A percentile compares a stretch with the other conserved stretches of the same genome.
Evolutionary conservation across 2,329 filamentous ascomycete species (phyloP).

Genomic region (Delphinella strobiligena): DNA sequence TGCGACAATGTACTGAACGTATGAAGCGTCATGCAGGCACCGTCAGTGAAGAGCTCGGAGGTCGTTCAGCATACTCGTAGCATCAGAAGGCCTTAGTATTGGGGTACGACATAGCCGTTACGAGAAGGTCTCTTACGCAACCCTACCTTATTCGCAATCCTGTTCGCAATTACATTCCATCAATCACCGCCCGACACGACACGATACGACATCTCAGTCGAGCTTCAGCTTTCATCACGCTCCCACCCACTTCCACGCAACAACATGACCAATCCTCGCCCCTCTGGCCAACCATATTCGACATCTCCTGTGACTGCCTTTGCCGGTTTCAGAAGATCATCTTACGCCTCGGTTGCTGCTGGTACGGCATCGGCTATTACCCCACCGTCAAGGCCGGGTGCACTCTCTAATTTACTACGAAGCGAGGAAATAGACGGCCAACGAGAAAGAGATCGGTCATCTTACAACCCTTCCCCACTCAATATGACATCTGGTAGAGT

Average conservation of each 20-base stretch:
- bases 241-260: background rate
- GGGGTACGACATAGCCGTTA: no score
- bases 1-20: background rate
- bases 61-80: background rate
- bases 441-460: background rate
- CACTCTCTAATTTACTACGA: slow-evolving; percentile 40
- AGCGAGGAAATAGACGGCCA: slow-evolving; percentile 10
- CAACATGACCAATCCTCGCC: slow-evolving; percentile 33
- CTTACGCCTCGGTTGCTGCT: slow-evolving; percentile 50
- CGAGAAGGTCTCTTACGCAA: no score
- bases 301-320: slow-evolving; percentile 21
- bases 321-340: slow-evolving; percentile 36
- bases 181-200: no score
- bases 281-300: slow-evolving; percentile 26
- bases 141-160: no score
- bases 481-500: slow-evolving; percentile 2
- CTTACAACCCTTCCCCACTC: slow-evolving; percentile 6
- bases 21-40: background rate
- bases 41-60: background rate
- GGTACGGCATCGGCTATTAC: slow-evolving; percentile 31
- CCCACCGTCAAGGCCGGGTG: slow-evolving; percentile 25
- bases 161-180: no score
- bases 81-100: background rate
- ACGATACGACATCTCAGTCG: background rate
- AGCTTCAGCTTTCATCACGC: background rate